Conservation (phyloP, 2,329 filamentous ascomycete genomes). For the Exophiala calicioides region DNA sequence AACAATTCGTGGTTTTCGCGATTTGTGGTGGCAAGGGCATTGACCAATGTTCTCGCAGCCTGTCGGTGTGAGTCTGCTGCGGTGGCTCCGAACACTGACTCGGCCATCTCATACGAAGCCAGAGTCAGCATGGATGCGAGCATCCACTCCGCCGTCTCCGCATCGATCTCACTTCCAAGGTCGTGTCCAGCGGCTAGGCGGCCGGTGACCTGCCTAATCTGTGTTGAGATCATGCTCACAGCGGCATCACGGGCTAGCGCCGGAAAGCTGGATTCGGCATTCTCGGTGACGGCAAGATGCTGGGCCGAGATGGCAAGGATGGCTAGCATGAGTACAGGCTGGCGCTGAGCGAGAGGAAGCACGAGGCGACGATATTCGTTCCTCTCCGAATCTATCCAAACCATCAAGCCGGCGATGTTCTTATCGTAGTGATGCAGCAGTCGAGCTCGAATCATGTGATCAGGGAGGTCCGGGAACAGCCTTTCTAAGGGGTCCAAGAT, state of each 20-base stretch:
- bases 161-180: slow-evolving; percentile 21
- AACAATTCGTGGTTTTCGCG: slow-evolving; percentile 23
- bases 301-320: slow-evolving; percentile 26
- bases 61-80: slow-evolving; percentile 24
- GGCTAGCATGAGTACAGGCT: slow-evolving; percentile 21
- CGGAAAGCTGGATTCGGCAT: slow-evolving; percentile 19
- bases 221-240: slow-evolving; percentile 22
- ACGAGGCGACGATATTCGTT: slow-evolving; percentile 26
- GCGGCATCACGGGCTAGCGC: slow-evolving; percentile 24
- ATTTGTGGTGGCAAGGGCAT: slow-evolving; percentile 26
- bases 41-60: slow-evolving; percentile 24
- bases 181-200: slow-evolving; percentile 21
- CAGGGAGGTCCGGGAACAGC: slow-evolving; percentile 59
- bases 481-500: slow-evolving; percentile 15
- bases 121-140: slow-evolving; percentile 27
- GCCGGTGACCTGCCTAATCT: slow-evolving; percentile 22
- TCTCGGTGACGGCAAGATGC: slow-evolving; percentile 23
- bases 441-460: slow-evolving; percentile 76
- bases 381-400: slow-evolving; percentile 26
- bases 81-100: slow-evolving; percentile 19
- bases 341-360: slow-evolving; percentile 19
- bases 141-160: slow-evolving; percentile 27
- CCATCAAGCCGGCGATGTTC: slow-evolving; percentile 26
- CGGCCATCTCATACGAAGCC: slow-evolving; percentile 25
- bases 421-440: slow-evolving; percentile 54